Percentiles rank a stretch among this genome's conserved stretches.
Evolutionary conservation across 2,329 filamentous ascomycete species (phyloP).

Genomic region (Lecanicillium sp.): DNA sequence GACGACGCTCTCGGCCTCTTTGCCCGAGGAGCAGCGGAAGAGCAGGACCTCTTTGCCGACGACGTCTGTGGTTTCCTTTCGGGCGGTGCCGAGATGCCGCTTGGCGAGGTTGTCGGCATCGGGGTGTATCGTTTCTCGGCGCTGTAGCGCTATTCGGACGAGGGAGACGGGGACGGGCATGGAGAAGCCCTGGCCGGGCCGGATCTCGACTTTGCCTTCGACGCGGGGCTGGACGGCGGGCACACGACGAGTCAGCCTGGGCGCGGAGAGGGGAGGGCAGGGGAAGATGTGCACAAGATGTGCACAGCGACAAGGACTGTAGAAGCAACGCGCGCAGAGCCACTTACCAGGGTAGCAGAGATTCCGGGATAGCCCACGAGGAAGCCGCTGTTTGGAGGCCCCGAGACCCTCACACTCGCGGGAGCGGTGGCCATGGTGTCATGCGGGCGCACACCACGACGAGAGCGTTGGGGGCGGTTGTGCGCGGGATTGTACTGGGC

Average conservation of each 20-base stretch:
- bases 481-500: background rate
- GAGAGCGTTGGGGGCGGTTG: background rate
- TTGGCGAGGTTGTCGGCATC: constrained; percentile 91
- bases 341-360: constrained; percentile 86
- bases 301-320: constrained; percentile 15
- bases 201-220: constrained; percentile 95
- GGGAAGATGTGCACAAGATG: constrained; percentile 14
- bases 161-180: constrained; percentile 87
- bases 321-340: too few species aligned
- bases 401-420: constrained; percentile 78
- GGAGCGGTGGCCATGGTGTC: constrained; percentile 29
- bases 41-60: constrained; percentile 94
- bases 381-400: constrained; percentile 94
- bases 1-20: constrained; percentile 81
- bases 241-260: too few species aligned
- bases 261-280: constrained; percentile 17
- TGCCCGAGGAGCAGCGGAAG: constrained; percentile 77
- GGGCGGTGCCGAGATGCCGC: constrained; percentile 81
- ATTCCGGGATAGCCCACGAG: constrained; percentile 96
- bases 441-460: constrained; percentile 55
- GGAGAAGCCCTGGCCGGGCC: constrained; percentile 76
- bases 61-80: constrained; percentile 85
- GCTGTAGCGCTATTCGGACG: constrained; percentile 88
- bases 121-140: constrained; percentile 93
- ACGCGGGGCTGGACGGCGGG: constrained; percentile 73